Evolutionary conservation across 2,329 filamentous ascomycete genomes (phyloP).

Genomic region (Epichloe festucae): DNA sequence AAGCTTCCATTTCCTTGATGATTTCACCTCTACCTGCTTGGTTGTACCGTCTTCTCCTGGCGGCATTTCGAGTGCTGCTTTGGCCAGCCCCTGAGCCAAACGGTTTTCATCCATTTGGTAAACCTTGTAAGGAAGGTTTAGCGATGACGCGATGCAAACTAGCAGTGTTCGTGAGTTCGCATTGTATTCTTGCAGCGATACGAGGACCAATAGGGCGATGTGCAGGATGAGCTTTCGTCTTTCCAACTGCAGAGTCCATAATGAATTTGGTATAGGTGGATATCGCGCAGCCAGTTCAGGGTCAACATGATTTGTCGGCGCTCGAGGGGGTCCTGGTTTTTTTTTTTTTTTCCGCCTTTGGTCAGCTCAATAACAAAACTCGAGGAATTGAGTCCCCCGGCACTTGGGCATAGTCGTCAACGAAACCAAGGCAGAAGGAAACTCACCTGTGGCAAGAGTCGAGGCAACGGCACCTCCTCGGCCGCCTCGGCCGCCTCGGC

Average conservation of each 20-base stretch:
- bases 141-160: slow-evolving; percentile 54
- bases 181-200: slow-evolving; percentile 67
- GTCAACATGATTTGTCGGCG: slow-evolving; percentile 30
- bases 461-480: slow-evolving; percentile 10
- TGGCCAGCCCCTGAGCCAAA: slow-evolving; percentile 60
- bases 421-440: not conserved
- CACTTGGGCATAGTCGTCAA: not conserved
- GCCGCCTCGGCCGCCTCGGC: slow-evolving; percentile 13
- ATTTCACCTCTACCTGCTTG: slow-evolving; percentile 47
- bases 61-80: slow-evolving; percentile 46
- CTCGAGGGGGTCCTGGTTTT: slow-evolving; percentile 28
- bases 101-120: slow-evolving; percentile 62
- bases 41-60: slow-evolving; percentile 17
- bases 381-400: not conserved
- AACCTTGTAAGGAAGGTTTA: slow-evolving; percentile 52
- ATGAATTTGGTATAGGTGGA: slow-evolving; percentile 44
- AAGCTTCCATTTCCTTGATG: slow-evolving; percentile 59
- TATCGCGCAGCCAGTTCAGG: slow-evolving; percentile 37
- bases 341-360: slow-evolving; percentile 9
- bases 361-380: not conserved
- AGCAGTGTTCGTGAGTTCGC: slow-evolving; percentile 62
- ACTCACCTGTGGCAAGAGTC: slow-evolving; percentile 25
- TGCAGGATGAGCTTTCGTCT: slow-evolving; percentile 59
- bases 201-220: slow-evolving; percentile 54
- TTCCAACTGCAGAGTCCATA: slow-evolving; percentile 45